Percentiles rank a stretch among this genome's conserved stretches.
phyloP scores from a whole-genome alignment of 768 basidiomycete species.

The Wakefieldia striispora region DNA sequence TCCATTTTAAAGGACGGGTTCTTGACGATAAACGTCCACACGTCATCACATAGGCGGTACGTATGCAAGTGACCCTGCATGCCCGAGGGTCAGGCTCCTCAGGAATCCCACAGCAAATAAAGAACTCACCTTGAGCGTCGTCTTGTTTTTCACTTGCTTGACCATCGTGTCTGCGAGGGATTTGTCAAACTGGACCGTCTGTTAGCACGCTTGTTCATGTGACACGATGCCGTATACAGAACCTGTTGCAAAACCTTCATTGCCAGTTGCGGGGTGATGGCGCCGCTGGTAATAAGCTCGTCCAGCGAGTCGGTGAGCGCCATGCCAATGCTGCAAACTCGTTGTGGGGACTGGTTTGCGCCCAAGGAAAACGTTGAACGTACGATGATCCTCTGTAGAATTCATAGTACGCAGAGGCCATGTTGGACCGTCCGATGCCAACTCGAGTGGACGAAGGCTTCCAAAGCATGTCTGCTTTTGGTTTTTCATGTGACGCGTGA shows the following conservation, averaged over 20 bases:
- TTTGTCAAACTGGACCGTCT: constrained; percentile 80
- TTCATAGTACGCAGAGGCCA: constrained; percentile 88
- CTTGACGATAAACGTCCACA: constrained; percentile 98
- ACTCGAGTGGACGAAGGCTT: constrained; percentile 4
- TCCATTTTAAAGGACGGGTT: constrained; percentile 96
- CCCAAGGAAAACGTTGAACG: constrained; percentile 31
- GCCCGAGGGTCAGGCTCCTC: constrained; percentile 5
- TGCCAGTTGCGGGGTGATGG: constrained; percentile 97
- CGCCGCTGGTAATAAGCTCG: constrained; percentile 94
- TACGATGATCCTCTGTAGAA: constrained; percentile 92
- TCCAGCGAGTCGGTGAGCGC: constrained; percentile 97
- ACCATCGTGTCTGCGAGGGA: constrained; percentile 90
- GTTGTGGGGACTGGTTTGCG: background rate
- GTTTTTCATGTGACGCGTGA: background rate
- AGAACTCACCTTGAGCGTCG: constrained; percentile 74
- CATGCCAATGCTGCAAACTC: constrained; percentile 78
- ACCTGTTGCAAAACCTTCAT: constrained; percentile 99
- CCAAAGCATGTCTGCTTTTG: background rate
- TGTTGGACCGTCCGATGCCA: constrained; percentile 29
- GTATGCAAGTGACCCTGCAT: constrained; percentile 84
- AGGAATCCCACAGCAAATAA: background rate
- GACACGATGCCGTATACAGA: constrained; percentile 16
- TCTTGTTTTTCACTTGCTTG: constrained; percentile 93
- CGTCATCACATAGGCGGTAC: constrained; percentile 91
- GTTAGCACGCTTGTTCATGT: constrained; percentile 11